These are phyloP conservation scores for Globisporangium ultimum DNA, from an alignment of 352 stramenopile species.

Conservation along the genomic window DNA sequence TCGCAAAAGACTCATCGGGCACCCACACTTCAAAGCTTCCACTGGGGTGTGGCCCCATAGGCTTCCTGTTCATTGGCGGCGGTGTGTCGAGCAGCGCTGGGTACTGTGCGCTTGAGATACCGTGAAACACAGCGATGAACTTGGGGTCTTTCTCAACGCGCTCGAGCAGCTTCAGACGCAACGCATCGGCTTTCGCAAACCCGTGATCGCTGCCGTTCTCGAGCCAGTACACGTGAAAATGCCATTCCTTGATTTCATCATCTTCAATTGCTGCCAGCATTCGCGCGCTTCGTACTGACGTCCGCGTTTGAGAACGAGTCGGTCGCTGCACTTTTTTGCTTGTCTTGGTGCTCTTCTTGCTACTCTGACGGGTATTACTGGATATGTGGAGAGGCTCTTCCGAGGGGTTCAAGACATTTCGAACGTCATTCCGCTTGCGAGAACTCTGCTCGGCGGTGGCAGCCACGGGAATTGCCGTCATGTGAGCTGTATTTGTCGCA, in stretches of 20 bases:
- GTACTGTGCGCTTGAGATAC: constrained; percentile 32
- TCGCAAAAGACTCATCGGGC: constrained; percentile 52
- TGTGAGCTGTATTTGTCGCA: too few species aligned
- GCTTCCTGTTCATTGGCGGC: constrained; percentile 49
- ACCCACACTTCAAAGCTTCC: constrained; percentile 73
- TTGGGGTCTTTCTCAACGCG: constrained; percentile 30
- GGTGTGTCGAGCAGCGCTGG: constrained; percentile 21
- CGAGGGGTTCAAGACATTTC: too few species aligned
- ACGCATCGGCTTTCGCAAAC: constrained; percentile 34
- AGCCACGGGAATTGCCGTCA: too few species aligned
- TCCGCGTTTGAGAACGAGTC: too few species aligned
- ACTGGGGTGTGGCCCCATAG: constrained; percentile 59
- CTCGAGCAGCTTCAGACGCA: constrained; percentile 47
- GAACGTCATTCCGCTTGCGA: too few species aligned
- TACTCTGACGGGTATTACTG: too few species aligned
- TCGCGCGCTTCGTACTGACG: too few species aligned
- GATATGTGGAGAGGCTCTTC: too few species aligned
- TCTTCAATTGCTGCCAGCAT: neutral
- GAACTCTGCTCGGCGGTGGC: too few species aligned
- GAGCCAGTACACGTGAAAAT: constrained; percentile 76
- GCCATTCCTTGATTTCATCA: constrained; percentile 57
- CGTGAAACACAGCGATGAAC: constrained; percentile 64
- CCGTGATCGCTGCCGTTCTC: constrained; percentile 32
- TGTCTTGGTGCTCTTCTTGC: too few species aligned
- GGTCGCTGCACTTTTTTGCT: too few species aligned